These are phyloP conservation scores for Aegilops speltoides DNA, from an alignment of 176 grass and related monocot species.

Conservation along the genomic window DNA sequence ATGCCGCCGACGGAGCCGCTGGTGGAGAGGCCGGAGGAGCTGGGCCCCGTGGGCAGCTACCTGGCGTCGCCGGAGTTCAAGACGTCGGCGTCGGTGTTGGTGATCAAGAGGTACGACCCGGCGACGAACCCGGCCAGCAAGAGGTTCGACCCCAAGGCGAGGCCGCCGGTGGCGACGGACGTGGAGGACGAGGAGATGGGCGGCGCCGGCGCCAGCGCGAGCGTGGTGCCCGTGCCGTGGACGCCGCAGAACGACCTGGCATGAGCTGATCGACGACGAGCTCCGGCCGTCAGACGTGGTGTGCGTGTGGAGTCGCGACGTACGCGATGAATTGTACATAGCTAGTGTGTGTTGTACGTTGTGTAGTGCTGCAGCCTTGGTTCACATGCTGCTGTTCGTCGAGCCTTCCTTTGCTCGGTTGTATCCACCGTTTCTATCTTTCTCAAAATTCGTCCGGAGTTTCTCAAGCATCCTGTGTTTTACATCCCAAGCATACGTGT, in stretches of 20 bases:
- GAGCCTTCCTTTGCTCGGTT: neutral
- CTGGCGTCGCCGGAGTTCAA: slow-evolving; percentile 50
- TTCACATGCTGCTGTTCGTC: neutral
- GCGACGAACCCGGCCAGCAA: slow-evolving; percentile 38
- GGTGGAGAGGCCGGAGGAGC: slow-evolving; percentile 46
- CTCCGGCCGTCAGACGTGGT: neutral
- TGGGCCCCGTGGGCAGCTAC: slow-evolving; percentile 59
- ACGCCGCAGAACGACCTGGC: neutral
- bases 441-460: neutral
- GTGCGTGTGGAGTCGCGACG: neutral
- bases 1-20: slow-evolving; percentile 33
- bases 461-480: too few species aligned
- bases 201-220: neutral
- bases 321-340: neutral
- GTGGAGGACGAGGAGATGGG: slow-evolving; percentile 36
- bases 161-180: slow-evolving; percentile 17
- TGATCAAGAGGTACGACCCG: slow-evolving; percentile 53
- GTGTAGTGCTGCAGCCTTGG: neutral
- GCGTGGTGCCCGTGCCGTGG: neutral
- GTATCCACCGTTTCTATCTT: neutral
- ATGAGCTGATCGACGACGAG: neutral
- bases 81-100: slow-evolving; percentile 57
- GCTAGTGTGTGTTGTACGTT: neutral
- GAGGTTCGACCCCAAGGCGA: slow-evolving; percentile 43
- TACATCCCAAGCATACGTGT: too few species aligned